phyloP scores from a whole-genome alignment of 75 land plant species.

The Cryptomeria japonica region DNA sequence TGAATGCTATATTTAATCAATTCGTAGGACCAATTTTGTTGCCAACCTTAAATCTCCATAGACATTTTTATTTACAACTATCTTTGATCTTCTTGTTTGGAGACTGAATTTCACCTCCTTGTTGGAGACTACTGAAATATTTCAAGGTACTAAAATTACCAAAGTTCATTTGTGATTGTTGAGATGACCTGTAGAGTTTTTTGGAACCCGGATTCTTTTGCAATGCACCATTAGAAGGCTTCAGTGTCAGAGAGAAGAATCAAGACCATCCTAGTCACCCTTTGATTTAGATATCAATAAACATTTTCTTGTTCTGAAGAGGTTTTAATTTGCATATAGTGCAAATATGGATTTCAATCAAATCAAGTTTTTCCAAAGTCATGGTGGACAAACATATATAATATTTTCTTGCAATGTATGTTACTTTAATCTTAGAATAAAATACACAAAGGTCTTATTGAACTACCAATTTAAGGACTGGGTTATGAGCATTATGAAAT shows the following conservation, averaged over 20 bases:
- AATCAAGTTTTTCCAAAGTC: background rate
- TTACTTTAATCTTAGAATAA: background rate
- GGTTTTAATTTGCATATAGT: background rate
- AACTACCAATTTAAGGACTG: background rate
- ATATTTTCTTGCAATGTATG: background rate
- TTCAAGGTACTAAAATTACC: background rate
- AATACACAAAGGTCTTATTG: background rate
- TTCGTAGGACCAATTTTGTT: background rate
- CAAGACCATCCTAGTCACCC: background rate
- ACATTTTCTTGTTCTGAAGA: background rate
- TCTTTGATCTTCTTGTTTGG: background rate
- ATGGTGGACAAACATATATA: background rate
- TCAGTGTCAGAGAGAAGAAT: background rate
- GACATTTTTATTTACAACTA: background rate
- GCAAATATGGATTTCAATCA: background rate
- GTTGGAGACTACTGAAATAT: background rate
- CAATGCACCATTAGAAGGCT: background rate
- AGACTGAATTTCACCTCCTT: background rate
- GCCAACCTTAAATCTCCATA: background rate
- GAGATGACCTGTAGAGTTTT: background rate
- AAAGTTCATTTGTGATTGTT: background rate
- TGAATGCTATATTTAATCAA: background rate
- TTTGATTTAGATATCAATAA: background rate
- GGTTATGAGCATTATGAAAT: background rate
- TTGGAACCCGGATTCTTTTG: background rate